Conservation (phyloP, 169 alveolate species). For the Amoebophrya sp. region DNA sequence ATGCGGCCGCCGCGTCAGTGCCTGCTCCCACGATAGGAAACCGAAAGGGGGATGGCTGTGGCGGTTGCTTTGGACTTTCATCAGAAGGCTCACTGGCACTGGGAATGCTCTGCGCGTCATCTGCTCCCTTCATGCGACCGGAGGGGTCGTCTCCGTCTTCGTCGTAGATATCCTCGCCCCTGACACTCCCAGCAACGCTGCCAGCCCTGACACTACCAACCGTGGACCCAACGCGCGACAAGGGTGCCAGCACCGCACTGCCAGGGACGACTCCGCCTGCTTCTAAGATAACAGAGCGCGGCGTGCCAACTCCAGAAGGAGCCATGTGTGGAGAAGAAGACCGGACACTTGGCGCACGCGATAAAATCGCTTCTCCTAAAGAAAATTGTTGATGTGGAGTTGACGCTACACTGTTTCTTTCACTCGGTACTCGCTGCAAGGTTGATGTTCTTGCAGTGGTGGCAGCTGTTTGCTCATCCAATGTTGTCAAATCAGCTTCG, state of each 20-base stretch:
- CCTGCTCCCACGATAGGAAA: neutral
- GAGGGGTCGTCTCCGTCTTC: neutral
- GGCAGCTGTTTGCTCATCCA: neutral
- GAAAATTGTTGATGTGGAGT: too few relatives aligned
- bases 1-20: neutral
- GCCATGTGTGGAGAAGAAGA: neutral
- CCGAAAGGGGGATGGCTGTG: neutral
- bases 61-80: neutral
- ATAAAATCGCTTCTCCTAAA: too few relatives aligned
- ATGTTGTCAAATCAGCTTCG: neutral
- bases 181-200: neutral
- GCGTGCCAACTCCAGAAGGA: neutral
- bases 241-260: neutral
- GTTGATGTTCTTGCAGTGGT: neutral
- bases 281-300: neutral
- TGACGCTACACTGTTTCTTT: too few relatives aligned
- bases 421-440: neutral
- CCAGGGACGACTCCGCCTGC: neutral
- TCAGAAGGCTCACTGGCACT: neutral
- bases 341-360: neutral
- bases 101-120: neutral
- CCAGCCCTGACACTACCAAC: neutral
- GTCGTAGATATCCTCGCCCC: neutral
- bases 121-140: neutral
- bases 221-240: neutral